Conservation (phyloP, 2,329 filamentous ascomycete species). For the Microdochium trichocladiopsis region DNA sequence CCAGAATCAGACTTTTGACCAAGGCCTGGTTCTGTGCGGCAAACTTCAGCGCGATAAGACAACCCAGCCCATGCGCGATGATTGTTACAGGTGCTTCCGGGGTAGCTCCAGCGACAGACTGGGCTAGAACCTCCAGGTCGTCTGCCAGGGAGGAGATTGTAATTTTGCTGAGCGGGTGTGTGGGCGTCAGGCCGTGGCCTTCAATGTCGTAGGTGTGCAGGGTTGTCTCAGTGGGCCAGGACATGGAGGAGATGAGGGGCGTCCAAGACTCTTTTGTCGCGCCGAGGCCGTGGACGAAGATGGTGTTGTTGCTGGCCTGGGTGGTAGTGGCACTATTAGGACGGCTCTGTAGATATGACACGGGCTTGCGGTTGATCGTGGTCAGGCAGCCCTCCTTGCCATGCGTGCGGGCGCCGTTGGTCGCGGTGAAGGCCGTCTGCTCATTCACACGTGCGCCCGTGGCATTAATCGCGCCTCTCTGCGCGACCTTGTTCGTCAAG, state of each 20-base stretch:
- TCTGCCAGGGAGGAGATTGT: constrained; percentile 33
- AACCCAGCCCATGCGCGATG: constrained; percentile 45
- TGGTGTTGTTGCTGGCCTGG: constrained; percentile 13
- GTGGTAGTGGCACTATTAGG: constrained; percentile 10
- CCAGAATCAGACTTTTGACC: constrained; percentile 35
- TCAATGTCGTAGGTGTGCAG: constrained; percentile 45
- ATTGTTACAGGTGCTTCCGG: constrained; percentile 25
- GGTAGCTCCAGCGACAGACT: constrained; percentile 20
- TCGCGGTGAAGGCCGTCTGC: not conserved
- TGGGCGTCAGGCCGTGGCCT: constrained; percentile 47
- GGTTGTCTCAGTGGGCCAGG: constrained; percentile 16
- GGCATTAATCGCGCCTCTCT: constrained; percentile 12
- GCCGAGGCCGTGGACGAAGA: constrained; percentile 51
- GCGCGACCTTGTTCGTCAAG: constrained; percentile 10
- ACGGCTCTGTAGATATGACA: constrained; percentile 1
- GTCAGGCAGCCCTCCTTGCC: not conserved
- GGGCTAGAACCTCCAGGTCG: constrained; percentile 32
- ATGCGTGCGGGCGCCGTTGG: not conserved
- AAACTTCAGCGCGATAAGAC: constrained; percentile 36
- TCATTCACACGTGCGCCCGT: constrained; percentile 6
- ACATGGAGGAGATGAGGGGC: constrained; percentile 31
- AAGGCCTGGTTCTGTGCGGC: constrained; percentile 28
- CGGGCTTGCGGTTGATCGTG: not conserved
- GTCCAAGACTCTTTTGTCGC: constrained; percentile 34
- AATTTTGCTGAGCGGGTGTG: constrained; percentile 31